Conservation (phyloP, 2,329 filamentous ascomycete genomes). For the Hysterium pulicare region DNA sequence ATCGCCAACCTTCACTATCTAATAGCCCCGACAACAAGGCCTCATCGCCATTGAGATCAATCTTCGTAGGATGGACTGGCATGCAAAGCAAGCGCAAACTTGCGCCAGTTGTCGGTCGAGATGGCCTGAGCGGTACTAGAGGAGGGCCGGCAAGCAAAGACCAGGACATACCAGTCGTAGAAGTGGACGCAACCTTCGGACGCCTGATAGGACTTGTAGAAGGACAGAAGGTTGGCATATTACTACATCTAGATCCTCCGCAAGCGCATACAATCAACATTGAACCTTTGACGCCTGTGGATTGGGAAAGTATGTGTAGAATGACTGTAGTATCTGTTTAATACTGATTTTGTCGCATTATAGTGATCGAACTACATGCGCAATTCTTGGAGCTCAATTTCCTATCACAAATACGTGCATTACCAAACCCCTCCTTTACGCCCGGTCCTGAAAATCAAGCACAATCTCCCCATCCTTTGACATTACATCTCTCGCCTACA, state of each 20-base stretch:
- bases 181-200: constrained; percentile 84
- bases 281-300: constrained; percentile 88
- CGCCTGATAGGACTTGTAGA: constrained; percentile 72
- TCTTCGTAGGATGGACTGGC: constrained; percentile 94
- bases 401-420: constrained; percentile 83
- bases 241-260: constrained; percentile 84
- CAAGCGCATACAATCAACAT: constrained; percentile 93
- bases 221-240: constrained; percentile 69
- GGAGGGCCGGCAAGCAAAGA: constrained; percentile 60
- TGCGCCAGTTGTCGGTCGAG: constrained; percentile 68
- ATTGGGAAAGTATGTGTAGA: constrained; percentile 76
- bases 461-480: constrained; percentile 70
- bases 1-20: constrained; percentile 57
- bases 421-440: constrained; percentile 77
- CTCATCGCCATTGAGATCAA: constrained; percentile 57
- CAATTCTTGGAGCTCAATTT: constrained; percentile 94
- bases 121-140: constrained; percentile 63
- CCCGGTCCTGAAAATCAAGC: constrained; percentile 46
- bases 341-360: constrained; percentile 2
- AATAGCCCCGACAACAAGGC: constrained; percentile 36
- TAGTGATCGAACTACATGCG: constrained; percentile 90
- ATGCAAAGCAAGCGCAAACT: constrained; percentile 89
- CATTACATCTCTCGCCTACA: constrained; percentile 88
- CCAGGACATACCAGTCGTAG: constrained; percentile 73
- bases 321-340: constrained; percentile 3